Base-by-base conservation (phyloP, 1,284 basidiomycete species). In the Tilletia indica region DNA sequence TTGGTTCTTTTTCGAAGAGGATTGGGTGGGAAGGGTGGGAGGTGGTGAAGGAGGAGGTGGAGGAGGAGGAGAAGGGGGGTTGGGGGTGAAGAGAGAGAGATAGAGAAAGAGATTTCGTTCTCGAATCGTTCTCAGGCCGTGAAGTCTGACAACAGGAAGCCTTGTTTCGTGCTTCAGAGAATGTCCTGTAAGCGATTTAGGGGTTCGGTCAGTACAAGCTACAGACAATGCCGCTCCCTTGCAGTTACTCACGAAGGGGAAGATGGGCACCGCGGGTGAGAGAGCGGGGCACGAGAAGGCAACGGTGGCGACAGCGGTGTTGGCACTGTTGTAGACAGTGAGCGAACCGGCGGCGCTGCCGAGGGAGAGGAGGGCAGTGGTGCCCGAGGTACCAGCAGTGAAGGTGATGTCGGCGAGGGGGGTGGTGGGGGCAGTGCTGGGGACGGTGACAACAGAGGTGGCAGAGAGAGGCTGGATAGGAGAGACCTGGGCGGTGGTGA, bases 261-360 rank as follows among this genome's bases (percentile, higher is more conserved):
- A 64, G 61, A 64, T 64, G 34, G 61, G 61, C 36, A 64, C 61
- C 31, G 31, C 36, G 61, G 61, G 61, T 39, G 61, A 64, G 61
- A 64, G 61, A 16, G 61, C 61, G 36, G 61, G 61, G 61, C 61
- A 64, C 34, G 61, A 64, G 61, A 64, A 64, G 61, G 61, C 38
- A 19, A 64, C 61, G 12, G 61, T 38, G 61, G 36, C 61, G 5
- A 64, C 36, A 19, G 19, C 19, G 61, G 34, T 64, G 56, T 58
- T 58, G 61, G 61, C 31, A 34, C 61, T 34, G 38, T 64, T 64
- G 61, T 64, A 64, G 61, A 64, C 61, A 8, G 19, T 25, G 34
- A 64, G 61, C 31, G 36, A 36, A 64, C 61, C 61, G 38, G 61
- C 34, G 61, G 61, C 61, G 38, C 31, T 19, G 36, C 61, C 61